Evolutionary conservation across 345 rosid species (phyloP), one percentile per base, ranked within the genome.

Genomic region (Gossypium mustelinum): DNA sequence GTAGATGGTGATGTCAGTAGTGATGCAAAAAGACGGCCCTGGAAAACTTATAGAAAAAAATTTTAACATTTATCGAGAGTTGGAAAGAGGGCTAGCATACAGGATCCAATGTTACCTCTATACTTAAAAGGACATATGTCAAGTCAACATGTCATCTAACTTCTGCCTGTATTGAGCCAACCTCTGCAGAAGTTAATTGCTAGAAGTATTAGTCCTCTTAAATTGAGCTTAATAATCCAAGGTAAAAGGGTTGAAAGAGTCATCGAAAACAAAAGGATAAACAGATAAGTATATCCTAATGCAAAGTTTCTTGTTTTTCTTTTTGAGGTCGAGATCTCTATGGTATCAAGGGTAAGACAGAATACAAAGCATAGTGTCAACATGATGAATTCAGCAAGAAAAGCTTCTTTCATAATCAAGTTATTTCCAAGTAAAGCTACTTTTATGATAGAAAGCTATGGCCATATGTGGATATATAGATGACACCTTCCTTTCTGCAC

Each of bases 111-210:
- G 18, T 82, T 81, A 73, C 82, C 82, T 24, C 80, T 24, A 58
- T 10, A 64, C 22, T 77, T 0, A 20, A 3, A 67, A 55, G 34
- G 68, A 66, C 50, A 78, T 63, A 75, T 51, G 25, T 18, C 79
- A 89, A 75, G 87, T 79, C 81, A 85, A 47, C 90, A 56, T 90
- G 59, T 92, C 97, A 57, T 94, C 97, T 72, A 94, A 76, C 79
- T 87, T 89, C 86, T 92, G 97, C 85, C 95, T 88, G 84, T 94
- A 92, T 72, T 82, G 92, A 76, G 98, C 97, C 82, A 92, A 83
- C 52, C 80, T 72, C 97, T 94, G 89, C 79, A 82, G 45, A 59
- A 78, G 25, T 43, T 72, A 41, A 81, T 57, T 41, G 72, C 47
- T 1, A 22, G 9, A 11, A 75, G 45, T 7, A 54, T 72, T 47